These are phyloP conservation scores for Trichoderma koningiopsis DNA, from an alignment of 2,329 filamentous ascomycete species.

Conservation along the genomic window DNA sequence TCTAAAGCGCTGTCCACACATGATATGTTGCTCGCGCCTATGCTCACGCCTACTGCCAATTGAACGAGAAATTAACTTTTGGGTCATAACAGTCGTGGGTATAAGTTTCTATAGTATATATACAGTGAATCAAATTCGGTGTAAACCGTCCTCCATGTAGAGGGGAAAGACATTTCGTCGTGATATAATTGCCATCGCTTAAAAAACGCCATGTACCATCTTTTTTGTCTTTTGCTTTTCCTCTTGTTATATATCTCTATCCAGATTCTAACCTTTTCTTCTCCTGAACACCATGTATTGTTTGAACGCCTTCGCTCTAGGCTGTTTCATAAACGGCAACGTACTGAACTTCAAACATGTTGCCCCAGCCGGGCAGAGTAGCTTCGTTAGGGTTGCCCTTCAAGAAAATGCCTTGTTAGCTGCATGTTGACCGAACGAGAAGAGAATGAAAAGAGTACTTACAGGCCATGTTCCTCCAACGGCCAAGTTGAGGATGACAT, in stretches of 20 bases:
- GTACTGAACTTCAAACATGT: conserved; percentile 47
- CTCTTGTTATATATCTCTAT: background rate
- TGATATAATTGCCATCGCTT: background rate
- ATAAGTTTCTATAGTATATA: conserved; percentile 16
- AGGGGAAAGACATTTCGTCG: background rate
- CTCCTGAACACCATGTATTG: background rate
- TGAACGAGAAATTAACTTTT: background rate
- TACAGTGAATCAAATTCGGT: conserved; percentile 12
- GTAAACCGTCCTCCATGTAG: background rate
- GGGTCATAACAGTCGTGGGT: conserved; percentile 14
- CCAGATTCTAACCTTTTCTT: background rate
- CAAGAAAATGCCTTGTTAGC: background rate
- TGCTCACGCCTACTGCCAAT: background rate
- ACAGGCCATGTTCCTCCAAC: conserved; percentile 50
- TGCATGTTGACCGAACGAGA: background rate
- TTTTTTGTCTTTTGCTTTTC: background rate
- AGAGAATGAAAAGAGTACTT: conserved; percentile 26
- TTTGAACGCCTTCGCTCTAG: background rate
- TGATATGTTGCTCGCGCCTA: too few relatives aligned
- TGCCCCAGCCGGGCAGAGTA: conserved; percentile 42
- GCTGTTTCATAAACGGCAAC: conserved; percentile 43
- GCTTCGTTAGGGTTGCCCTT: conserved; percentile 41
- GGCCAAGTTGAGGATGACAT: conserved; percentile 52
- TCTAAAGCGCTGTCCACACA: background rate
- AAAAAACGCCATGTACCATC: background rate